Evolutionary conservation across 768 basidiomycete species (phyloP).

Genomic region (Mycena vulgaris): DNA sequence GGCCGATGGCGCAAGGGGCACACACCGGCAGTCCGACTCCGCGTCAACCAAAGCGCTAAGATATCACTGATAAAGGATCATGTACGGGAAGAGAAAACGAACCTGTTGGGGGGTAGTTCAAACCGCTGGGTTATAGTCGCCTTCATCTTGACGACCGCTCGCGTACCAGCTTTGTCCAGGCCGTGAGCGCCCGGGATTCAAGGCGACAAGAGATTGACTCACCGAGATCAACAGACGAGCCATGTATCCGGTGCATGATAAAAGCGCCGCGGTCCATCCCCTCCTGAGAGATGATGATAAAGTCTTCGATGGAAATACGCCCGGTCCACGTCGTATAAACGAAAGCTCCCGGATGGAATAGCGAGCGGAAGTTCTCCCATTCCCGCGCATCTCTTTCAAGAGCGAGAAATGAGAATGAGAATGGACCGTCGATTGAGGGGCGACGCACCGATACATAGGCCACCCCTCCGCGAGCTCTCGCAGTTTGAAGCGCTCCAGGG

Average conservation of each 20-base stretch:
- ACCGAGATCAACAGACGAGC: slow-evolving; percentile 42
- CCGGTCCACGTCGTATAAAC: slow-evolving; percentile 44
- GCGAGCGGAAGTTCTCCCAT: slow-evolving; percentile 43
- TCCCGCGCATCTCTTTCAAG: slow-evolving; percentile 39
- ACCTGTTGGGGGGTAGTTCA: slow-evolving; percentile 38
- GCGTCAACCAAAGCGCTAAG: slow-evolving; percentile 38
- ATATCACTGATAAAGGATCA: neutral
- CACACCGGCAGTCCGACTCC: slow-evolving; percentile 41
- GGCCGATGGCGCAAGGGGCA: neutral
- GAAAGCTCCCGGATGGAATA: slow-evolving; percentile 42
- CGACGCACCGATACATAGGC: slow-evolving; percentile 40
- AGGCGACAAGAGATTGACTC: neutral
- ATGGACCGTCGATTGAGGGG: no score
- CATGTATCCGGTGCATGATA: slow-evolving; percentile 43
- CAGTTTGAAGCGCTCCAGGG: slow-evolving; percentile 40
- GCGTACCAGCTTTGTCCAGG: slow-evolving; percentile 42
- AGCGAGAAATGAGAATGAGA: no score
- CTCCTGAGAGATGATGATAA: slow-evolving; percentile 35
- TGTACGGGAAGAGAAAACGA: neutral
- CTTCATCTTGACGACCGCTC: slow-evolving; percentile 53
- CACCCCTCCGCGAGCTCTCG: slow-evolving; percentile 44
- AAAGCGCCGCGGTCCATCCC: slow-evolving; percentile 43
- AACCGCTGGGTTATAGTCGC: slow-evolving; percentile 45
- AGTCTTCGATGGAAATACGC: slow-evolving; percentile 40
- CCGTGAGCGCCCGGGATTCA: no score